Percentiles rank a stretch among this genome's conserved stretches.
Conservation (phyloP, 305 asterid species). For the Solanum chacoense region DNA sequence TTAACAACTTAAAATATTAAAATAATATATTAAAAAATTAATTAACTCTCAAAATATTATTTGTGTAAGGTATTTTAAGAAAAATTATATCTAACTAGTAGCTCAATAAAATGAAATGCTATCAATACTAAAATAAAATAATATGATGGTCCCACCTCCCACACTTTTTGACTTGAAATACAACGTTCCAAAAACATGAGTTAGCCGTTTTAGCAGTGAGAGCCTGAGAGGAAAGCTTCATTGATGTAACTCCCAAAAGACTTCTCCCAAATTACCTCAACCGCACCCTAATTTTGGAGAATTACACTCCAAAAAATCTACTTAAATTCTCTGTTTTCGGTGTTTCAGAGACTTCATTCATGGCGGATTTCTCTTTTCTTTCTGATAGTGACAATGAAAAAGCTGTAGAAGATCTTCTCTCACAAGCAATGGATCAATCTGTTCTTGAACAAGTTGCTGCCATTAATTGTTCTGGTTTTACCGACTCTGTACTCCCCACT, state of each 20-base stretch:
- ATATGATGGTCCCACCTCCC: not conserved
- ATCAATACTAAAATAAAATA: too few relatives aligned
- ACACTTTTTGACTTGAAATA: not conserved
- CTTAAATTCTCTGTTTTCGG: not conserved
- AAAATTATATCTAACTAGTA: too few relatives aligned
- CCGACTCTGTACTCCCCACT: conserved; percentile 53
- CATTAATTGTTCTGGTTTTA: conserved; percentile 68
- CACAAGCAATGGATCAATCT: conserved; percentile 63
- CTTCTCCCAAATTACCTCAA: not conserved
- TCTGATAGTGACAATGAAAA: conserved; percentile 75
- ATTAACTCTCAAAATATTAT: not conserved
- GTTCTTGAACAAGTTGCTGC: conserved; percentile 72
- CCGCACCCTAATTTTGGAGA: not conserved
- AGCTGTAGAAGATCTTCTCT: conserved; percentile 57
- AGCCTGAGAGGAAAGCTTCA: not conserved
- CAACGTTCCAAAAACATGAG: not conserved
- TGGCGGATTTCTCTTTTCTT: conserved; percentile 50
- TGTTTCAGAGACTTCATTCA: not conserved
- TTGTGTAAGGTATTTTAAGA: too few relatives aligned
- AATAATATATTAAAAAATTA: too few relatives aligned
- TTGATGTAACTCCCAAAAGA: not conserved
- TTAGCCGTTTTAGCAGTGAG: not conserved
- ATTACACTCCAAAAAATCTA: not conserved
- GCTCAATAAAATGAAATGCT: too few relatives aligned
- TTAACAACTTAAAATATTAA: too few relatives aligned